Base-by-base conservation (phyloP, 495 filamentous ascomycete species). In the Usnea hakonensis region DNA sequence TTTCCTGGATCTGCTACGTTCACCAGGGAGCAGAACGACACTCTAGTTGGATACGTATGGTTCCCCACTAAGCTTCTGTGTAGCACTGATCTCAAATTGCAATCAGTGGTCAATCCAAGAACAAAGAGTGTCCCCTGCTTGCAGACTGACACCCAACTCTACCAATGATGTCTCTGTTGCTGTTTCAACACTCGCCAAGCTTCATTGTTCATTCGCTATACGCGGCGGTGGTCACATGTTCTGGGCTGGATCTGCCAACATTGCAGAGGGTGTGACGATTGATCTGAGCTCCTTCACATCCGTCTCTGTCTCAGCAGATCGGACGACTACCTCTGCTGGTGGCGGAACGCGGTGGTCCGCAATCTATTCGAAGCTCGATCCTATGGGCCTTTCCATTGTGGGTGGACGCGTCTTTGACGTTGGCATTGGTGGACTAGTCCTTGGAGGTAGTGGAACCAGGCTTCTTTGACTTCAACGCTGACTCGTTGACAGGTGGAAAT, bases 321-420 rank as follows among this genome's bases (percentile, higher is more conserved):
- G 58, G 3, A 61, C 36, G 32, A 57, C 52, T 46, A 50, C 60
- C 16, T 41, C 58, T 52, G 58, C 62, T 17, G 57, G 59, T 8
- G n/a, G 41, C 40, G 65, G 67, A n/a, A 36, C 35, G 10, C 55
- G 57, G 13, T 67, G 65, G 65, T 30, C 35, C 17, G 64, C 63
- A 21, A 56, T 66, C 5, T 66, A 59, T 56, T 38, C 38, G 13
- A 53, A 54, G 21, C 75, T 85, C 1, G 78, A 81, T 37, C 69
- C 74, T 16, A 68, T 76, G 5, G 70, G 73, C 37, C 74, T 79
- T 36, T 57, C 73, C 37, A 60, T 78, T 53, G 73, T 75, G 43
- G 75, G 75, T 57, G 76, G 75, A 14, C 69, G 75, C n/a, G 64
- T 74, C 19, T 70, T 69, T 40, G 68, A 66, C 11, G 75, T 78